Evolutionary conservation across 2,329 filamentous ascomycete species (phyloP), one percentile per base, ranked within the genome.

Genomic region (Hypoxylon sp.): DNA sequence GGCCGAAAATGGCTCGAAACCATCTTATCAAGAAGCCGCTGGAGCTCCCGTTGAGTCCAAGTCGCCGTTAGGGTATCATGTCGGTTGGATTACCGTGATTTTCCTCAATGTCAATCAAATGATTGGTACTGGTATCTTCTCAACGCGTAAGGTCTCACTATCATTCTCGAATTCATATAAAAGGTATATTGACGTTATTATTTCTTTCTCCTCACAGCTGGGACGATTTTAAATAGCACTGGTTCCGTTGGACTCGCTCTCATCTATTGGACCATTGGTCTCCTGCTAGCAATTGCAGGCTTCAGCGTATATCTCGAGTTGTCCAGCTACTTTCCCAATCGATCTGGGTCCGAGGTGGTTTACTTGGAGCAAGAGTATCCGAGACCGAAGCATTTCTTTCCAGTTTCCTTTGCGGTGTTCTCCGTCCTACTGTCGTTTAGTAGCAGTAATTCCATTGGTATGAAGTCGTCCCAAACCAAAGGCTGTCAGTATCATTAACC

Each of bases 121-220:
- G 87, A 83, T 91, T 48, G 88, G 88, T 1, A 90, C 87, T 0
- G 87, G 88, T 4, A 83, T 89, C 5, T 89, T 86, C 68, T 87
- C 86, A 4, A 70, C 64, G 9, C 76, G 76, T 77, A 70, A 63
- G 75, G 24, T 26, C 14, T 39, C 3, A 5, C 6, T n/a, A 14
- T 10, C 51, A 59, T 13, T 46, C 4, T 3, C 9, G 5, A 24
- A 33, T 5, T 10, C 17, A 5, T 14, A 3, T 22, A 5, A 11
- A 13, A 24, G 5, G 3, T 11, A 14, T 35, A 17, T 42, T 62
- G 14, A 62, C n/a, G 2, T 22, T 19, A 24, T 24, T 33, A 13
- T 19, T 29, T 37, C 44, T 17, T 53, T n/a, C 22, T 6, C 3
- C 46, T 35, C 26, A 31, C 29, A 86, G 83, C 85, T 24, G 81